phyloP scores from a whole-genome alignment of 768 basidiomycete genomes.

The Xerocomellus dryophilus region DNA sequence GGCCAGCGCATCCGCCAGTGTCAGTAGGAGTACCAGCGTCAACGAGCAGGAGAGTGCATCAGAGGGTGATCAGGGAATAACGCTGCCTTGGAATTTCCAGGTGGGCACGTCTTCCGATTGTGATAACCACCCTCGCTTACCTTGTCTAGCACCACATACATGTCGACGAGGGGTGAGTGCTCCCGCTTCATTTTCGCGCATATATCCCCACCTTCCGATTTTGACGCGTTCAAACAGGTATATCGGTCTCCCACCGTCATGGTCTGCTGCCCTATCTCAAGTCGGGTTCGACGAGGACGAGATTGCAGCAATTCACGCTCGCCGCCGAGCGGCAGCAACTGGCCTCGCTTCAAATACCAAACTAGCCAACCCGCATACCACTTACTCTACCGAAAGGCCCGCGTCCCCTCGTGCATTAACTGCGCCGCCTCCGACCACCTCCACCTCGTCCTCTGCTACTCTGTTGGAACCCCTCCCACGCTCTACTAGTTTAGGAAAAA shows the following conservation, averaged over 20 bases:
- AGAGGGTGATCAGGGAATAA: slow-evolving; percentile 59
- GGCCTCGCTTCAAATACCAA: not conserved
- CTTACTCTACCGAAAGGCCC: slow-evolving; percentile 6
- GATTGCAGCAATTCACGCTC: slow-evolving; percentile 55
- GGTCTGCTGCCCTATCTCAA: slow-evolving; percentile 57
- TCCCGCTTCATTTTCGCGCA: not conserved
- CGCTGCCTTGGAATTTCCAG: slow-evolving; percentile 74
- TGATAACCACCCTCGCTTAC: not conserved
- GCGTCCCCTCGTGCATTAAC: slow-evolving; percentile 15
- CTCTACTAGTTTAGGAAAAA: slow-evolving; percentile 20
- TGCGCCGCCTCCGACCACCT: not conserved
- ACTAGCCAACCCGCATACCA: slow-evolving; percentile 4
- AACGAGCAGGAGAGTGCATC: slow-evolving; percentile 7
- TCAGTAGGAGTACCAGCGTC: slow-evolving; percentile 10
- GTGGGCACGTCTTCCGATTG: slow-evolving; percentile 31
- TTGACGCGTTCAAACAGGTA: slow-evolving; percentile 38
- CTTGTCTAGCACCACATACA: slow-evolving; percentile 65
- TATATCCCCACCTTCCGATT: not conserved
- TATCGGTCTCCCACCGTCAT: slow-evolving; percentile 68
- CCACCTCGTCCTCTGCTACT: slow-evolving; percentile 23
- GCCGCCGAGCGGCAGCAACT: slow-evolving; percentile 26
- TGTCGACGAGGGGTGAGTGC: slow-evolving; percentile 67
- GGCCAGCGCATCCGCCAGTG: slow-evolving; percentile 12
- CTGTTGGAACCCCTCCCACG: slow-evolving; percentile 25
- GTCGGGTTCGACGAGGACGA: slow-evolving; percentile 70